phyloP scores from a whole-genome alignment of 106 monocot genomes.

The Vanilla planifolia region DNA sequence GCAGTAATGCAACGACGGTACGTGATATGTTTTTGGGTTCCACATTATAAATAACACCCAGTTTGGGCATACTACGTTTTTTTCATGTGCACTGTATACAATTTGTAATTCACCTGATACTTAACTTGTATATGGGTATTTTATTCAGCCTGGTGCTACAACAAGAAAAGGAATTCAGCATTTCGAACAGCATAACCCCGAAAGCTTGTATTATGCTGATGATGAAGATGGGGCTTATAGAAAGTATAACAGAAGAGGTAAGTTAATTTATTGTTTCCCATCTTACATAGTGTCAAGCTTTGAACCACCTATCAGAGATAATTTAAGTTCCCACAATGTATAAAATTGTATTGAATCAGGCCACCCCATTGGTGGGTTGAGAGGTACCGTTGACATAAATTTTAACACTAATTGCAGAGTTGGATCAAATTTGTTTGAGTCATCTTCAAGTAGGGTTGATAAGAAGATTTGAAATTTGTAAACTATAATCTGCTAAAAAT shows the following conservation, averaged over 20 bases:
- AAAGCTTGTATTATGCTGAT: constrained; percentile 88
- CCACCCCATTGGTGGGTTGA: too few species aligned
- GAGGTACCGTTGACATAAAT: too few species aligned
- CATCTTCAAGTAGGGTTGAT: too few species aligned
- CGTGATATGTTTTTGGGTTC: constrained; percentile 25
- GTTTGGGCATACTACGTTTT: not conserved
- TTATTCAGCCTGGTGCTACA: constrained; percentile 76
- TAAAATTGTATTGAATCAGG: too few species aligned
- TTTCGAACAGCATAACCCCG: constrained; percentile 74
- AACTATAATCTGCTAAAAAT: too few species aligned
- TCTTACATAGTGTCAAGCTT: too few species aligned
- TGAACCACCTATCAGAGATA: too few species aligned
- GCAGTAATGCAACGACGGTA: constrained; percentile 44
- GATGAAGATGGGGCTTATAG: constrained; percentile 85
- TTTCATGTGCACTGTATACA: not conserved
- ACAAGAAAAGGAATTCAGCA: constrained; percentile 67
- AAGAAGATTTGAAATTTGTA: too few species aligned
- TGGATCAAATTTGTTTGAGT: too few species aligned
- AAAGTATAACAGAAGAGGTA: constrained; percentile 87
- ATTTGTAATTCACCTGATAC: not conserved
- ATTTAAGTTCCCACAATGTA: too few species aligned
- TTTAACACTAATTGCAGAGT: too few species aligned
- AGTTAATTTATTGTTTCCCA: constrained; percentile 14
- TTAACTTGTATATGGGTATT: not conserved
- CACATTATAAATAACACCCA: too few species aligned